Evolutionary conservation across 768 basidiomycete species (phyloP).

Genomic region (Pisolithus orientalis): DNA sequence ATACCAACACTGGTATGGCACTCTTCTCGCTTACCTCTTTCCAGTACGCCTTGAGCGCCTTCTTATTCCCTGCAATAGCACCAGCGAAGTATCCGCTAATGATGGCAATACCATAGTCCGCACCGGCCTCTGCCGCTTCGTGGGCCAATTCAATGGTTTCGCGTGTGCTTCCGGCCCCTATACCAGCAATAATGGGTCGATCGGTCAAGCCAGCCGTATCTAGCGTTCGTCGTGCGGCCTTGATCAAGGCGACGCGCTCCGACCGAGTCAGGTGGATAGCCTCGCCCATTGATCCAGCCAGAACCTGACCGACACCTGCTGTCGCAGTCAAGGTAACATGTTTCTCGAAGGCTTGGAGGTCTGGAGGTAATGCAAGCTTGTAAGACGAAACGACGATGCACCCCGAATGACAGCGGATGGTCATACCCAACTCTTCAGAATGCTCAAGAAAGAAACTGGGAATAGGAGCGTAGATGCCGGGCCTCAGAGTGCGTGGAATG

Average conservation of each 20-base stretch:
- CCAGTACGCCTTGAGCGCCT: constrained; percentile 75
- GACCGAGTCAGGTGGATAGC: constrained; percentile 64
- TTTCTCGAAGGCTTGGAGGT: constrained; percentile 59
- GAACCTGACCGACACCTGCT: constrained; percentile 64
- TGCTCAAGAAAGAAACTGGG: constrained; percentile 75
- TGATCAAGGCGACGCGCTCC: constrained; percentile 63
- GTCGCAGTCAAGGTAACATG: constrained; percentile 61
- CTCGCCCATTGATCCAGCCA: constrained; percentile 84
- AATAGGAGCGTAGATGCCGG: constrained; percentile 83
- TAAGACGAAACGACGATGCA: constrained; percentile 1
- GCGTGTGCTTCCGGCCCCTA: constrained; percentile 76
- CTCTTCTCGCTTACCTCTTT: constrained; percentile 71
- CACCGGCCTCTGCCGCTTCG: constrained; percentile 79
- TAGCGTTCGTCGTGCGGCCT: constrained; percentile 60
- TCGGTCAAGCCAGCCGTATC: constrained; percentile 54
- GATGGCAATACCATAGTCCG: constrained; percentile 84
- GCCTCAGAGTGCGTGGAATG: constrained; percentile 49
- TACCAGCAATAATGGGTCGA: constrained; percentile 74
- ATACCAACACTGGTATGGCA: constrained; percentile 83
- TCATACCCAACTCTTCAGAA: constrained; percentile 74
- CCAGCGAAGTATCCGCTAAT: constrained; percentile 85
- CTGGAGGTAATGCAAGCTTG: constrained; percentile 22
- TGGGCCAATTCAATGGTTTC: constrained; percentile 72
- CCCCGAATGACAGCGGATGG: constrained; percentile 22
- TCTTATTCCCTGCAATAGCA: constrained; percentile 50